Conservation (phyloP, 78 protist genomes). For the Isochrysis galbana region DNA sequence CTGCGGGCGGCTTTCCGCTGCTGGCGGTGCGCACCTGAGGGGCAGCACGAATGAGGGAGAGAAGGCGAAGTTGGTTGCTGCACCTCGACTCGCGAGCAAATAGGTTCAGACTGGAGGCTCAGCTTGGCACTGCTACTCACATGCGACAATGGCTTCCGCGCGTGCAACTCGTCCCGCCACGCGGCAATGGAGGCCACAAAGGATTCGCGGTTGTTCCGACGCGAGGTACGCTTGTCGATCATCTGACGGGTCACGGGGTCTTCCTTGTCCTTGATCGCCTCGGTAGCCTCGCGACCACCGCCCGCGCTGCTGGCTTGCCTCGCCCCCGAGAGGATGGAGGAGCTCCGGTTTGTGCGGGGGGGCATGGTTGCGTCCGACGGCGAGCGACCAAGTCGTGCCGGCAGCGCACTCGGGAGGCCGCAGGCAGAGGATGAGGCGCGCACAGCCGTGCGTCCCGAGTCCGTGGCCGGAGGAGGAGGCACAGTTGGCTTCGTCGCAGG, state of each 20-base stretch:
- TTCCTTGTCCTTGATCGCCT: not conserved
- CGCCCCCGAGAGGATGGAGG: not conserved
- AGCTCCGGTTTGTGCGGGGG: not conserved
- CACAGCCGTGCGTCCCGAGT: too few relatives aligned
- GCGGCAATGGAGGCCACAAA: not conserved
- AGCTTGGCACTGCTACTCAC: too few relatives aligned
- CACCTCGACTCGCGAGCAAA: too few relatives aligned
- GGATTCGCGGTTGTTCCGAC: not conserved
- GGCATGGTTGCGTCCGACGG: not conserved
- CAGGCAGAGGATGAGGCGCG: too few relatives aligned
- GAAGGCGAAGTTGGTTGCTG: too few relatives aligned
- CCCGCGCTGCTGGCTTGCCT: not conserved
- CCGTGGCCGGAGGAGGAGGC: too few relatives aligned
- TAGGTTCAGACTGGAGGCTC: too few relatives aligned
- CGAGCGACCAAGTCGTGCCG: not conserved
- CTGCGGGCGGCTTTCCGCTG: not conserved
- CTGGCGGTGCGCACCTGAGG: not conserved
- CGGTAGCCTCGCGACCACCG: not conserved
- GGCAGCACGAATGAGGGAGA: not conserved
- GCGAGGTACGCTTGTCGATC: conserved; percentile 12
- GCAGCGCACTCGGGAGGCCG: not conserved
- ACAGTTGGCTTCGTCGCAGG: too few relatives aligned
- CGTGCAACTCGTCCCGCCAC: not conserved
- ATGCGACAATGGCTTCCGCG: not conserved
- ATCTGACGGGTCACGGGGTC: conserved; percentile 4